Evolutionary conservation across 2,329 filamentous ascomycete genomes (phyloP).

Genomic region (Pseudopyricularia cyperi): DNA sequence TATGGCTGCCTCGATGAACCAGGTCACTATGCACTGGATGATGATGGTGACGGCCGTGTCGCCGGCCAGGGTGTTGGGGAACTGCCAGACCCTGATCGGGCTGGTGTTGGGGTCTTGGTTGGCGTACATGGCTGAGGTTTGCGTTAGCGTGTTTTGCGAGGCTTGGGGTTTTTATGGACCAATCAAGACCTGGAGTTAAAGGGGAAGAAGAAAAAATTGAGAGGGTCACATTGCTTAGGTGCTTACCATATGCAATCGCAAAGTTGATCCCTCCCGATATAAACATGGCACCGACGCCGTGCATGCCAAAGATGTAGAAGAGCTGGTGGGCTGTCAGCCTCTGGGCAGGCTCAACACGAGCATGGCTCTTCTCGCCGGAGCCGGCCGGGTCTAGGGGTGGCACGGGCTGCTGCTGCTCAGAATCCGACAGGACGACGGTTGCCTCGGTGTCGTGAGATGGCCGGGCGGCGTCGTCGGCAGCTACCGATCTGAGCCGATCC

Average conservation of each 20-base stretch:
- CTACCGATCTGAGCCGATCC: neutral
- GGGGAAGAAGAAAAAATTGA: neutral
- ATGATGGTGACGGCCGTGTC: constrained; percentile 38
- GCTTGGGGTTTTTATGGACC: no score
- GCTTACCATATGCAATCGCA: constrained; percentile 34
- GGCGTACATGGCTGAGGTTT: constrained; percentile 32
- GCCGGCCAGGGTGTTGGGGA: constrained; percentile 36
- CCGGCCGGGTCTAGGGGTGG: neutral
- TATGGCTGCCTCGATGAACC: constrained; percentile 33
- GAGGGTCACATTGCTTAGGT: neutral
- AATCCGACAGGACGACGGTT: neutral
- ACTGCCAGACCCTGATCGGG: constrained; percentile 32
- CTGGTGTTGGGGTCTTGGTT: constrained; percentile 18
- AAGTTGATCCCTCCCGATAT: constrained; percentile 38
- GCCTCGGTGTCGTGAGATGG: neutral
- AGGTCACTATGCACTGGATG: constrained; percentile 35
- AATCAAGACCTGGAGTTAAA: no score
- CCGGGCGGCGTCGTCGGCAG: neutral
- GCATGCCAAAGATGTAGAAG: constrained; percentile 33
- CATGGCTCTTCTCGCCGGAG: neutral
- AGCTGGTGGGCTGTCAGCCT: constrained; percentile 28
- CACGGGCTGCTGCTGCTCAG: neutral
- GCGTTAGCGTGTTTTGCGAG: neutral
- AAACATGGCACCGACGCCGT: constrained; percentile 32
- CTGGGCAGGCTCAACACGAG: neutral